These are phyloP conservation scores for Wickerhamiella azymoides DNA, from an alignment of 805 yeast genomes.

Conservation along the genomic window DNA sequence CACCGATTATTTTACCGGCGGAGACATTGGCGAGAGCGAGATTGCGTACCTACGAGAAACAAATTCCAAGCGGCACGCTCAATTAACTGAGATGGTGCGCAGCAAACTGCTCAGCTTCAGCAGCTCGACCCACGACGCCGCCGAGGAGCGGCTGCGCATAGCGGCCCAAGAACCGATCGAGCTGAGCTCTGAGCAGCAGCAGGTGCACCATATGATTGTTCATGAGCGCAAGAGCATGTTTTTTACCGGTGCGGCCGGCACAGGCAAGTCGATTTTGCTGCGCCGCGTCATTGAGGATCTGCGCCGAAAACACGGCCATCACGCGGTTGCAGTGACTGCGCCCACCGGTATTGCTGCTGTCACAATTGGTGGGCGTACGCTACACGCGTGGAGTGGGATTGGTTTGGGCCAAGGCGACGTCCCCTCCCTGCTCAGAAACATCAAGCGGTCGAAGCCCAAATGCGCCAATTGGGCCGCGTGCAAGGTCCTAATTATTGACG, in stretches of 20 bases:
- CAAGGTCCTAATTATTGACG: constrained; percentile 73
- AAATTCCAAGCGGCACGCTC: not conserved
- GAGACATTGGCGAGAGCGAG: not conserved
- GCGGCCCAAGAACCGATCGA: not conserved
- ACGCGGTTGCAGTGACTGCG: constrained; percentile 73
- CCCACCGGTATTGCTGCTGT: constrained; percentile 95
- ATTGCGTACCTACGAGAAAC: not conserved
- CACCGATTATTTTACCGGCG: not conserved
- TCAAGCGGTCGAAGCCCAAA: constrained; percentile 34
- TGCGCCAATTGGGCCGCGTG: constrained; percentile 49
- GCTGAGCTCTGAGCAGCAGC: constrained; percentile 32
- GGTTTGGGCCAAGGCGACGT: constrained; percentile 57
- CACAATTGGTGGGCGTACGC: constrained; percentile 80
- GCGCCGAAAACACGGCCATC: constrained; percentile 28
- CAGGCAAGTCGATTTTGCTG: constrained; percentile 88
- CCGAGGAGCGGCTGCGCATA: not conserved
- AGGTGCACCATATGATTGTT: constrained; percentile 49
- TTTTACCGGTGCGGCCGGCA: constrained; percentile 97
- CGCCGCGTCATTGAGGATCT: constrained; percentile 49
- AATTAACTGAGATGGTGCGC: not conserved
- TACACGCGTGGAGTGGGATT: constrained; percentile 74
- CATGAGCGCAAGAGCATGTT: constrained; percentile 52
- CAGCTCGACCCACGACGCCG: not conserved
- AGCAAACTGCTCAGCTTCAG: not conserved
- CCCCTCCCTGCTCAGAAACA: constrained; percentile 32